phyloP scores from a whole-genome alignment of 192 early-diverging fungal species.

The Backusella sp. region DNA sequence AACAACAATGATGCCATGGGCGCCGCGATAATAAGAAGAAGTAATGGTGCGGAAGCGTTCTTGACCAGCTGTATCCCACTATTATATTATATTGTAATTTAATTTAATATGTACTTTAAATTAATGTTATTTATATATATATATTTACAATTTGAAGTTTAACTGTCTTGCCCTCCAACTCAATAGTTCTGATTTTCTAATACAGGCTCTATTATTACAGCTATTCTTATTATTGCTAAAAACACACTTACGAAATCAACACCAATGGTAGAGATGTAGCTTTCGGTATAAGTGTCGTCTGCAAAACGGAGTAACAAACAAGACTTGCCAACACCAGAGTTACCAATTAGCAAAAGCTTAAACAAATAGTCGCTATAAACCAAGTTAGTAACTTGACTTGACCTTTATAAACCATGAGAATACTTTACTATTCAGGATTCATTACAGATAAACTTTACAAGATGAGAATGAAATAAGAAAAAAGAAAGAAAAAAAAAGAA shows the following conservation, averaged over 20 bases:
- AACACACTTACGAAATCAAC: conserved; percentile 85
- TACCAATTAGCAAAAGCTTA: conserved; percentile 94
- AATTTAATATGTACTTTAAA: background rate
- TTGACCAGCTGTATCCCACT: conserved; percentile 97
- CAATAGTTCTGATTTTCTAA: conserved; percentile 96
- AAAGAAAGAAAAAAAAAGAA: background rate
- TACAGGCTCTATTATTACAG: background rate
- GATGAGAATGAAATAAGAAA: background rate
- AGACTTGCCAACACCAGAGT: conserved; percentile 97
- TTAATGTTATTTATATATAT: background rate
- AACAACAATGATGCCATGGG: conserved; percentile 96
- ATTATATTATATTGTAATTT: background rate
- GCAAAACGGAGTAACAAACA: conserved; percentile 93
- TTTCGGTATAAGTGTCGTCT: conserved; percentile 96
- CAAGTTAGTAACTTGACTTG: background rate
- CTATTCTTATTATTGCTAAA: background rate
- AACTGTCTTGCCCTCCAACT: conserved; percentile 94
- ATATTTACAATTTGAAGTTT: conserved; percentile 88
- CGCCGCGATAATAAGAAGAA: conserved; percentile 93
- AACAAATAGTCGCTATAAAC: conserved; percentile 89
- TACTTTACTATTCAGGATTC: conserved; percentile 18
- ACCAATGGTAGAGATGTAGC: conserved; percentile 95
- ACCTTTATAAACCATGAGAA: background rate
- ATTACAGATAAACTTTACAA: background rate
- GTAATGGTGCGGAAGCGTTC: conserved; percentile 98